Evolutionary conservation across 805 yeast genomes (phyloP).

Genomic region (Priceomyces fermenticarens): DNA sequence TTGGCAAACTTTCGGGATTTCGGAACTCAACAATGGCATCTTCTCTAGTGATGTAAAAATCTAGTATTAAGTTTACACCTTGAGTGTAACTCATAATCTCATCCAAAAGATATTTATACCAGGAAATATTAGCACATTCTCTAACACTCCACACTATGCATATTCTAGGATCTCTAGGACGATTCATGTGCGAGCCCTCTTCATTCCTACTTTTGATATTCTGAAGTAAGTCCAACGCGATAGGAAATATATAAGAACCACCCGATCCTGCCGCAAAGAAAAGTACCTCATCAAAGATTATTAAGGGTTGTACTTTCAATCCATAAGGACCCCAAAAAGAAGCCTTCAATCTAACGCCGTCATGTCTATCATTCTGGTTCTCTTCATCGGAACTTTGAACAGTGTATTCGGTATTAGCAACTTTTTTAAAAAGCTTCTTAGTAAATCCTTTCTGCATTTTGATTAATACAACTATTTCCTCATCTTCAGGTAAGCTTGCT

Average conservation of each 20-base stretch:
- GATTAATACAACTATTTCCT: constrained; percentile 39
- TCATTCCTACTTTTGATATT: constrained; percentile 22
- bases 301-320: constrained; percentile 37
- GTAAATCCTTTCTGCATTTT: constrained; percentile 45
- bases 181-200: constrained; percentile 26
- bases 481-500: constrained; percentile 34
- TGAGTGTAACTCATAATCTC: constrained; percentile 23
- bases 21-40: constrained; percentile 3
- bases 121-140: constrained; percentile 20
- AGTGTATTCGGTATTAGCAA: constrained; percentile 12
- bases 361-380: background rate
- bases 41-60: constrained; percentile 28
- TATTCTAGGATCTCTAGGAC: constrained; percentile 26
- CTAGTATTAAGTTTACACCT: constrained; percentile 20
- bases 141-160: constrained; percentile 33
- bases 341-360: constrained; percentile 27
- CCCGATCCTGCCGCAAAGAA: constrained; percentile 47
- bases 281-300: constrained; percentile 37
- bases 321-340: constrained; percentile 48
- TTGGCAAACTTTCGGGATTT: background rate
- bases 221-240: constrained; percentile 38
- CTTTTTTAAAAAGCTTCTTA: constrained; percentile 25
- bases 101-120: constrained; percentile 36
- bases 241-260: constrained; percentile 44
- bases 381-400: constrained; percentile 1